Evolutionary conservation across 2,329 filamentous ascomycete species (phyloP), one percentile per base, ranked within the genome.

Genomic region (Cordyceps cateniannulata): DNA sequence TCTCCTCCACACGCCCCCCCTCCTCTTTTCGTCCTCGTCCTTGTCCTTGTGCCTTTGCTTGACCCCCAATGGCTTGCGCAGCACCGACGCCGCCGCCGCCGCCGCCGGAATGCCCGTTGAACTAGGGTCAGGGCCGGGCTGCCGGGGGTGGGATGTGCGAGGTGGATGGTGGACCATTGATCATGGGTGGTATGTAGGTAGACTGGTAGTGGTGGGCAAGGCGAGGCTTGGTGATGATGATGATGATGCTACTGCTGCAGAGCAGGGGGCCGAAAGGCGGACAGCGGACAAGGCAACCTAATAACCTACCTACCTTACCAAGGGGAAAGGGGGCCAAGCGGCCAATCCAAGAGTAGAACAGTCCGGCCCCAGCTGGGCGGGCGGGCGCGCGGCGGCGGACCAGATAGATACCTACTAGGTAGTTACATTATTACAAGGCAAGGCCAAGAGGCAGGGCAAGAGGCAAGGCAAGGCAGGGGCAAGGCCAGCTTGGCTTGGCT

Each of bases 1-100:
- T 35, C 32, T 35, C 38, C n/a, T 35, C 58, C 48, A 40, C 49
- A 54, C 58, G 54, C 49, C 49, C 58, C 49, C 58, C 44, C 49
- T 12, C 40, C 48, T 20, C 48, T 18, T 20, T 18, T 18, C 32
- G 32, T 35, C 32, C 14, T 35, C 14, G 9, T 35, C 10, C 32
- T 12, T 10, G 32, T 35, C 10, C 32, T 35, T 35, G 32, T 2
- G 5, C 9, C 32, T 9, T 35, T n/a, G 12, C 48, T 51, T 20
- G n/a, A 42, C 45, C 35, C 47, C 56, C 56, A 42, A 52, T n/a
- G 2, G 32, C 25, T 12, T 44, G 53, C 45, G 53, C 24, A n/a
- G 40, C 40, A 8, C 27, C 27, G 4, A 5, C 8, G 27, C 27
- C 10, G 32, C 32, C 32, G 32, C 32, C 6, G 10, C 10, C 44